Evolutionary conservation across 2,329 filamentous ascomycete genomes (phyloP).

Genomic region (Neonectria magnoliae): DNA sequence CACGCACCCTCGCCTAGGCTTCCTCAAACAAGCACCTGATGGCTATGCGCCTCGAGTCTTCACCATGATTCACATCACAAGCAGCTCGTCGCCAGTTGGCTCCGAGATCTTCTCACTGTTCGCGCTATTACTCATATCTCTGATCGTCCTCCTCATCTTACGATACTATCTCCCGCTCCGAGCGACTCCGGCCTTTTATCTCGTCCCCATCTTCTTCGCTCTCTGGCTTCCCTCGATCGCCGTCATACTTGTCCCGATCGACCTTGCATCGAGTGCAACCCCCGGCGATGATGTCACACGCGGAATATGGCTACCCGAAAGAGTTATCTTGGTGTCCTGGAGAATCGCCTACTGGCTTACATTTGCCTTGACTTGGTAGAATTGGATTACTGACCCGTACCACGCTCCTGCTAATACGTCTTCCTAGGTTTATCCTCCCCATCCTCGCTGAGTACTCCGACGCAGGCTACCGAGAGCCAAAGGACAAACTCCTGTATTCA

Average conservation of each 20-base stretch:
- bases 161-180: slow-evolving; percentile 92
- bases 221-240: slow-evolving; percentile 92
- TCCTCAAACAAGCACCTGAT: slow-evolving; percentile 41
- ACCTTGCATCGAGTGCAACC: slow-evolving; percentile 86
- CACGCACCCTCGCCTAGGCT: slow-evolving; percentile 26
- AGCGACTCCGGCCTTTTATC: slow-evolving; percentile 87
- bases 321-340: slow-evolving; percentile 87
- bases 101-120: slow-evolving; percentile 82
- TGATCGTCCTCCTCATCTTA: slow-evolving; percentile 83
- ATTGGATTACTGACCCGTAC: slow-evolving; percentile 4
- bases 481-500: slow-evolving; percentile 83
- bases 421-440: slow-evolving; percentile 82
- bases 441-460: slow-evolving; percentile 95
- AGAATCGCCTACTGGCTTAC: slow-evolving; percentile 97
- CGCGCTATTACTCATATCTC: slow-evolving; percentile 77
- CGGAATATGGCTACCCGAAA: slow-evolving; percentile 87
- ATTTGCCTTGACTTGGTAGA: slow-evolving; percentile 91
- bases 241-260: slow-evolving; percentile 91
- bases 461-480: slow-evolving; percentile 89
- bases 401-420: slow-evolving; percentile 26
- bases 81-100: slow-evolving; percentile 72
- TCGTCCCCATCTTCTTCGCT: slow-evolving; percentile 95
- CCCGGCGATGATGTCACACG: slow-evolving; percentile 75
- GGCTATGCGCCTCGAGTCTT: slow-evolving; percentile 38
- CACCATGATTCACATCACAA: slow-evolving; percentile 63